A percentile compares a stretch with the other conserved stretches of the same genome.
Conservation (phyloP, 2,329 filamentous ascomycete genomes). For the Drechslera avenae region DNA sequence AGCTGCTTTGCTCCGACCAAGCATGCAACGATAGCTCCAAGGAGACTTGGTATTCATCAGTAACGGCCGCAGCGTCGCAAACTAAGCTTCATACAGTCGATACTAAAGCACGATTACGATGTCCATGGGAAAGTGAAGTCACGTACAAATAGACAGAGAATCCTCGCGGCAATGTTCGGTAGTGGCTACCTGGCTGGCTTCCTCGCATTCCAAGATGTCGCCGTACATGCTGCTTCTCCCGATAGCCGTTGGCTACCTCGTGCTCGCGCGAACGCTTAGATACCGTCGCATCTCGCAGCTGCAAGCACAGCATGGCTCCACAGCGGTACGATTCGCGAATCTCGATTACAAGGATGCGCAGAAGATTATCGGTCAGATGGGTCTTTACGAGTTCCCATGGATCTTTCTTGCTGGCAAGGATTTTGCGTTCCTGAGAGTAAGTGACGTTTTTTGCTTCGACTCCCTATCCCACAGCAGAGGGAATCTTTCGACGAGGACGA, state of each 20-base stretch:
- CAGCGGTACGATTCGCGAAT: constrained; percentile 2
- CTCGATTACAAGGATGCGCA: constrained; percentile 13
- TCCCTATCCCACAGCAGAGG: no score
- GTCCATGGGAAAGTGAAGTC: neutral
- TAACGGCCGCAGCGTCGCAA: neutral
- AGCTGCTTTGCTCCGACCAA: neutral
- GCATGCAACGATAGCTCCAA: neutral
- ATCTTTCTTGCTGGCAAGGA: constrained; percentile 15
- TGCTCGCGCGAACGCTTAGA: constrained; percentile 5
- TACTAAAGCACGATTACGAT: neutral
- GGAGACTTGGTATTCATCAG: neutral
- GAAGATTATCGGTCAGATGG: constrained; percentile 1
- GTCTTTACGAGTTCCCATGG: constrained; percentile 13
- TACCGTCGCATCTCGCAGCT: constrained; percentile 9
- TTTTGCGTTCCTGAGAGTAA: constrained; percentile 13
- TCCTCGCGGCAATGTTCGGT: neutral
- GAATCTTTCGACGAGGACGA: no score
- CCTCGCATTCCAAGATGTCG: neutral
- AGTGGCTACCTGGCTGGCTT: neutral
- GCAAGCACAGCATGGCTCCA: constrained; percentile 8
- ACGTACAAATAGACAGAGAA: neutral
- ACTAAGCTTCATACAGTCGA: neutral
- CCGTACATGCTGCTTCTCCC: neutral
- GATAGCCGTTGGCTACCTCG: constrained; percentile 2
- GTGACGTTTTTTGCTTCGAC: neutral